Evolutionary conservation across 1,284 basidiomycete genomes (phyloP), one percentile per base, ranked within the genome.

Genomic region (Austroboletus novae-zelandiae): DNA sequence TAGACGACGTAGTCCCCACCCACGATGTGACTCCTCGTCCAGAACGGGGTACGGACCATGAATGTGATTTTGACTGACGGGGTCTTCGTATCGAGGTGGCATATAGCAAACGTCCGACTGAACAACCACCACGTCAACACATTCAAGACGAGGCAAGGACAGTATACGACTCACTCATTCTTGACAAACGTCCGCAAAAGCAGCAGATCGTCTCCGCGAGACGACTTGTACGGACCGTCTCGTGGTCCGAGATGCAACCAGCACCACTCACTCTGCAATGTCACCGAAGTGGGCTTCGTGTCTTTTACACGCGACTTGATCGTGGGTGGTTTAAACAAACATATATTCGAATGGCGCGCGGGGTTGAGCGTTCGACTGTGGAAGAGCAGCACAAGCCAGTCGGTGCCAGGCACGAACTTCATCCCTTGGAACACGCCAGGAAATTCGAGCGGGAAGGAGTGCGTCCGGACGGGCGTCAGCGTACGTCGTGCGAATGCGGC

Each of bases 341-440:
- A 69, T 9, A 65, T 47, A 8, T 65, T 65, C 1, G 66, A 65
- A 47, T 69, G 65, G 6, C 63, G 65, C 0, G 51, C 45, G 15
- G 63, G 66, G 37, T 67, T 67, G 30, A 67, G 63, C 18, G 48
- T 61, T 10, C 66, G 57, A 31, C 66, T 67, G 45, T 65, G 66
- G 41, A 65, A 65, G 15, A 67, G 54, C 9, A 65, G 42, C 11
- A 65, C 65, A 2, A 65, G 61, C 63, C 63, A 65, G 43, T 64
- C 53, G 34, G 55, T 57, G 5, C 63, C 66, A 6, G 66, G 59
- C 31, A 66, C 25, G 45, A 69, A 65, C 34, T 59, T 66, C 50
- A 65, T 44, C 34, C 63, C 63, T 48, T 67, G 66, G 42, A 65
- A 67, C 9, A 66, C 50, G 3, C 63, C 65, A 9, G 66, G 63